Base-by-base conservation (phyloP, 345 rosid species). In the Mercurialis annua region DNA sequence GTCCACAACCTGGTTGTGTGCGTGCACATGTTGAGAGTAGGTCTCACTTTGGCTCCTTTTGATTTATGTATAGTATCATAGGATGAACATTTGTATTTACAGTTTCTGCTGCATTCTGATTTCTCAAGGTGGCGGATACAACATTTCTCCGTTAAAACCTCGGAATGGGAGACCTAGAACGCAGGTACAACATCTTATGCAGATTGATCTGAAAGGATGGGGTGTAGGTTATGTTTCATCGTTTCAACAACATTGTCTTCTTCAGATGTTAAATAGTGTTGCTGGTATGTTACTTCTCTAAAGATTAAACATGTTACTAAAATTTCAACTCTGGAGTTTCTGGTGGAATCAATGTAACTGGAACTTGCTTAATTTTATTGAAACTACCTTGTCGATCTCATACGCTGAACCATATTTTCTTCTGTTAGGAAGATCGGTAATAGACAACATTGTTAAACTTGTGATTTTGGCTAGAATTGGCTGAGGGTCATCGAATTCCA, bases 161-260 rank as follows among this genome's bases (percentile, higher is more conserved):
- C 85, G 88, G 30, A 87, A 88, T 80, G 99, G 92, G 68, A 89
- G 83, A 73, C 89, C 93, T 9, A 83, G 97, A 82, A 71, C 98
- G 26, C 98, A 88, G 79, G 96, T 95, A 71, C 98, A 95, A 73
- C 92, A 92, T 73, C 96, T 95, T 48, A 90, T 92, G 88, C 98
- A 95, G 79, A 82, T 95, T 57, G 99, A 95, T 87, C 81, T 95
- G 10, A 95, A 95, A 85, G 99, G 99, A 53, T 92, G 99, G 99
- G 97, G 88, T 52, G 86, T 73, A 40, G 98, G 98, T 74, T 95
- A 92, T 81, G 27, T 79, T 79, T 84, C 99, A 57, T 86, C 97
- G 36, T 95, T 88, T 82, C 97, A 92, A 80, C 99, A 95, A 52
- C 90, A 95, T 73, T 92, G 97, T 84, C 98, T 95, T 73, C 94